phyloP scores from a whole-genome alignment of 1,284 basidiomycete species.

The Cystobasidium sp. region DNA sequence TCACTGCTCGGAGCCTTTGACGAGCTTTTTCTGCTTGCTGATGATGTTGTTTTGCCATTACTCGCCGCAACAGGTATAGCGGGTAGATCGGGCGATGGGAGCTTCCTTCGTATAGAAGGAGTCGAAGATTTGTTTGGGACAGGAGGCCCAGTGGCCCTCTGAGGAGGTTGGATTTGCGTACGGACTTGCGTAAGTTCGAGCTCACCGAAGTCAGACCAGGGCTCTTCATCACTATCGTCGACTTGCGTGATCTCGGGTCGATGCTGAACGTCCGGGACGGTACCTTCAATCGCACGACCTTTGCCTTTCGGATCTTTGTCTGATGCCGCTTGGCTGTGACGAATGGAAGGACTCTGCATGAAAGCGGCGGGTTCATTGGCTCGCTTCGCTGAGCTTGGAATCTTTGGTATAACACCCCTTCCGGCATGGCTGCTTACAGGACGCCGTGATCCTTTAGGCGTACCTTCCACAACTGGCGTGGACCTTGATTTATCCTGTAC shows the following conservation, averaged over 20 bases:
- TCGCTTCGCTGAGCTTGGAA: not conserved
- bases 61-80: no score
- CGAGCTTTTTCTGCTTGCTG: not conserved
- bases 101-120: no score
- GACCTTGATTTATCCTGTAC: not conserved
- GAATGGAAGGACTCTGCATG: not conserved
- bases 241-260: not conserved
- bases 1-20: constrained; percentile 5
- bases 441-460: not conserved
- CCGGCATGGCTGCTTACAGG: not conserved
- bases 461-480: not conserved
- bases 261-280: not conserved
- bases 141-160: not conserved
- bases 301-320: not conserved
- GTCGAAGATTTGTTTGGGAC: not conserved
- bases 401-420: not conserved
- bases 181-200: not conserved
- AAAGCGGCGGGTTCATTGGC: not conserved
- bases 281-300: not conserved
- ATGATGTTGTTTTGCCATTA: not conserved
- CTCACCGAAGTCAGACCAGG: constrained; percentile 12
- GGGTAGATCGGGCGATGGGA: no score
- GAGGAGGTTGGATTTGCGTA: not conserved
- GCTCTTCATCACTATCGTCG: not conserved
- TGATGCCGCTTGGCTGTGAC: no score